Percentiles rank a stretch among this genome's conserved stretches.
These are phyloP conservation scores for Favolaschia claudopus DNA, from an alignment of 768 basidiomycete species.

Conservation along the genomic window DNA sequence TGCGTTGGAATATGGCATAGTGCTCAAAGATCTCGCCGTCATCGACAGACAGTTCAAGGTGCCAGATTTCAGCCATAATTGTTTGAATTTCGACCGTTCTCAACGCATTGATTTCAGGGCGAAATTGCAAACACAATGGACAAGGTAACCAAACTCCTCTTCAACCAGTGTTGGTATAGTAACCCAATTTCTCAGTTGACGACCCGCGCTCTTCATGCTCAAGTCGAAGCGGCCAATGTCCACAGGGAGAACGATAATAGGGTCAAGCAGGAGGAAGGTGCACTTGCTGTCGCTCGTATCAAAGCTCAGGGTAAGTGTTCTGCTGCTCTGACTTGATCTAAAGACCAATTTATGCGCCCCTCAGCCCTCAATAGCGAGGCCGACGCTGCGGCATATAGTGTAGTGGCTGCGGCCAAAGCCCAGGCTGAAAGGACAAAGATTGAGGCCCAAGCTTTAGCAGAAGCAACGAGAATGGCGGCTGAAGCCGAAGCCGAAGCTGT, in stretches of 20 bases:
- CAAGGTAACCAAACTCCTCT: constrained; percentile 63
- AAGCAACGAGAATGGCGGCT: constrained; percentile 77
- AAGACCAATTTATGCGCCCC: not conserved
- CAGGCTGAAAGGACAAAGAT: constrained; percentile 75
- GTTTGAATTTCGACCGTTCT: too few species aligned
- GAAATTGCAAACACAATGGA: constrained; percentile 89
- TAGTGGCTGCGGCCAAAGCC: constrained; percentile 78
- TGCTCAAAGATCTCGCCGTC: constrained; percentile 85
- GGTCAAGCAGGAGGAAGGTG: constrained; percentile 85
- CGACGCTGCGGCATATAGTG: constrained; percentile 77
- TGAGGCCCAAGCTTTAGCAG: constrained; percentile 78
- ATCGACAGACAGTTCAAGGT: constrained; percentile 91
- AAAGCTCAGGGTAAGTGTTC: constrained; percentile 73
- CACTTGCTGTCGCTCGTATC: constrained; percentile 78
- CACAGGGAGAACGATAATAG: constrained; percentile 89
- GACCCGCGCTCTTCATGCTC: constrained; percentile 83
- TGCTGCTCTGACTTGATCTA: constrained; percentile 29
- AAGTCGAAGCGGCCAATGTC: constrained; percentile 89
- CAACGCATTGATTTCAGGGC: too few species aligned
- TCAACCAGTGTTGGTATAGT: not conserved
- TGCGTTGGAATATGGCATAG: constrained; percentile 84
- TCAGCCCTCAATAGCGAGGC: constrained; percentile 59
- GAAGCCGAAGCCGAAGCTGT: constrained; percentile 78
- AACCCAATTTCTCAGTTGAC: constrained; percentile 22
- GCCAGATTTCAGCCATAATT: constrained; percentile 24